These are phyloP conservation scores for Hypoxylon sp. DNA, from an alignment of 2,329 filamentous ascomycete genomes.

Conservation along the genomic window DNA sequence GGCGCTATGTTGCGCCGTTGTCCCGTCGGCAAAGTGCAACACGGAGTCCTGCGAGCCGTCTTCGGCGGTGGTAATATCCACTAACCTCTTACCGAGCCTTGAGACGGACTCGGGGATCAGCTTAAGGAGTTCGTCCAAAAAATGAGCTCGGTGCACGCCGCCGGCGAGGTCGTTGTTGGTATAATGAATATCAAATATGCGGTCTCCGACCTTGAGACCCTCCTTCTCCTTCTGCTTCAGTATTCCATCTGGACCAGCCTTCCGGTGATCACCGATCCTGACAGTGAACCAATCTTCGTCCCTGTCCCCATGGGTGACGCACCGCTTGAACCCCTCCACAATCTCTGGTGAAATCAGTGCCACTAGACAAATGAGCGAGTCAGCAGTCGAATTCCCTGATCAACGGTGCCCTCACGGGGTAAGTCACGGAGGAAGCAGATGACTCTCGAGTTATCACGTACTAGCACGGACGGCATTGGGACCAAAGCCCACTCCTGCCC, in stretches of 20 bases:
- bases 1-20: constrained; percentile 49
- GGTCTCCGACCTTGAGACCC: constrained; percentile 34
- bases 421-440: not conserved
- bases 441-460: not conserved
- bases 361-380: constrained; percentile 25
- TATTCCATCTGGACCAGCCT: constrained; percentile 31
- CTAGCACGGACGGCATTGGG: constrained; percentile 47
- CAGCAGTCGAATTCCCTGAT: not conserved
- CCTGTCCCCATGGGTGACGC: constrained; percentile 39
- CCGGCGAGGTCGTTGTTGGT: constrained; percentile 27
- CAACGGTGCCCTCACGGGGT: not conserved
- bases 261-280: constrained; percentile 36
- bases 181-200: constrained; percentile 36
- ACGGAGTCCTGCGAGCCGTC: constrained; percentile 36
- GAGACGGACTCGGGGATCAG: constrained; percentile 47
- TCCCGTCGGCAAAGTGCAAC: constrained; percentile 50
- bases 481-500: constrained; percentile 49
- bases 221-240: constrained; percentile 29
- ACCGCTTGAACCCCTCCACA: constrained; percentile 40
- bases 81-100: constrained; percentile 48
- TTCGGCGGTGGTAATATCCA: constrained; percentile 40
- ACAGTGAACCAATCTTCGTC: constrained; percentile 40
- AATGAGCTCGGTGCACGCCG: constrained; percentile 49
- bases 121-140: constrained; percentile 51
- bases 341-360: constrained; percentile 41